These are phyloP conservation scores for Aspergillus novoparasiticus DNA, from an alignment of 2,329 filamentous ascomycete genomes.

Conservation along the genomic window DNA sequence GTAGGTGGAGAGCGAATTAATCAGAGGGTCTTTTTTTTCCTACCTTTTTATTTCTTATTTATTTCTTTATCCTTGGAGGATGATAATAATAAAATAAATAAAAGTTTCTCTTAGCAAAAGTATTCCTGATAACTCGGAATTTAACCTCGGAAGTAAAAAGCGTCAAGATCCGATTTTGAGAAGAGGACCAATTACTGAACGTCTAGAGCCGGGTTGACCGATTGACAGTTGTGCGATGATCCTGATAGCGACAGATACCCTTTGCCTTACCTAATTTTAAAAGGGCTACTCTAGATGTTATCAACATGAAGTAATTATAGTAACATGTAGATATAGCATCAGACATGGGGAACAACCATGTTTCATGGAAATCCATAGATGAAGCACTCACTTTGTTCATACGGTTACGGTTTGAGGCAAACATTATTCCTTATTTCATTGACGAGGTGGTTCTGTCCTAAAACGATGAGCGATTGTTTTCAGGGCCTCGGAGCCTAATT, in stretches of 20 bases:
- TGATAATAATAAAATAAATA: too few relatives aligned
- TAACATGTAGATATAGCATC: background rate
- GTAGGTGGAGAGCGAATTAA: background rate
- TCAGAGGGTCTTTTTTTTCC: background rate
- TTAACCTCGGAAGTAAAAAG: background rate
- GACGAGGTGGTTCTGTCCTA: background rate
- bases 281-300: background rate
- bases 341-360: background rate
- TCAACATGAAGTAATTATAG: background rate
- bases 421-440: background rate
- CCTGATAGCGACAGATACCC: background rate
- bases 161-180: background rate
- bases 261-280: background rate
- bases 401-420: background rate
- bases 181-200: background rate
- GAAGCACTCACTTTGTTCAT: background rate
- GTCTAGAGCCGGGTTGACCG: background rate
- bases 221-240: background rate
- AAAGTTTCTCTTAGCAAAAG: background rate
- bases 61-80: background rate
- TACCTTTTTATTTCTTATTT: background rate
- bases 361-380: background rate
- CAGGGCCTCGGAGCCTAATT: conserved; percentile 14
- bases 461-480: conserved; percentile 10
- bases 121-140: background rate